These are phyloP conservation scores for Salix purpurea DNA, from an alignment of 345 rosid genomes.

Conservation along the genomic window DNA sequence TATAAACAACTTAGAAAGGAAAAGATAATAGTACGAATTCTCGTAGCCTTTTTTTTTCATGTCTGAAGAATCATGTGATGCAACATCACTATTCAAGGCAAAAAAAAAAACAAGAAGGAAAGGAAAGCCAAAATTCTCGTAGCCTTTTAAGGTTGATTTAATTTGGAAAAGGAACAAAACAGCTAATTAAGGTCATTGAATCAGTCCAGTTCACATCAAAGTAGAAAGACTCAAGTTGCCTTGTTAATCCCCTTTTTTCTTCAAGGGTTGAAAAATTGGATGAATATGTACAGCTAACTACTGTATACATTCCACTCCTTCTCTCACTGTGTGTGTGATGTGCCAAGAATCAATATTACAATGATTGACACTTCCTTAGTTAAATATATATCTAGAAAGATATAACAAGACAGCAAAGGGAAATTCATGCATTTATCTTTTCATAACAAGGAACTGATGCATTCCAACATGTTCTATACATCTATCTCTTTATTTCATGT, in stretches of 20 bases:
- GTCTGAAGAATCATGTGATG: no score
- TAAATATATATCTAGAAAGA: background rate
- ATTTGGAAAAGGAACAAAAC: background rate
- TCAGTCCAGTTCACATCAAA: background rate
- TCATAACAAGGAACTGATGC: slow-evolving; percentile 11
- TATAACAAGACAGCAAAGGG: background rate
- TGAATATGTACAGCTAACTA: background rate
- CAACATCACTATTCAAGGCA: no score
- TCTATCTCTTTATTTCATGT: slow-evolving; percentile 27
- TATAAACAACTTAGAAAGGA: no score
- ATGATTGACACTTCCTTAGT: background rate
- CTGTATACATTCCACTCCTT: background rate
- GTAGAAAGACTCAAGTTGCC: background rate
- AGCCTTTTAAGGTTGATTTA: background rate
- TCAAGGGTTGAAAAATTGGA: background rate
- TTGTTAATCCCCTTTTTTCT: background rate
- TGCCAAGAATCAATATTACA: background rate
- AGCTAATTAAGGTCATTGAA: background rate
- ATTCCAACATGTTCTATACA: slow-evolving; percentile 22
- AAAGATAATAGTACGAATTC: no score
- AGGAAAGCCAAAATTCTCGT: no score
- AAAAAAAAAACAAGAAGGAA: no score
- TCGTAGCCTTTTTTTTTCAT: no score
- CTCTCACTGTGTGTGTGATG: background rate
- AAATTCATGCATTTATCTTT: slow-evolving; percentile 7